Base-by-base conservation (phyloP, 768 basidiomycete genomes). In the Ramaria sp. region DNA sequence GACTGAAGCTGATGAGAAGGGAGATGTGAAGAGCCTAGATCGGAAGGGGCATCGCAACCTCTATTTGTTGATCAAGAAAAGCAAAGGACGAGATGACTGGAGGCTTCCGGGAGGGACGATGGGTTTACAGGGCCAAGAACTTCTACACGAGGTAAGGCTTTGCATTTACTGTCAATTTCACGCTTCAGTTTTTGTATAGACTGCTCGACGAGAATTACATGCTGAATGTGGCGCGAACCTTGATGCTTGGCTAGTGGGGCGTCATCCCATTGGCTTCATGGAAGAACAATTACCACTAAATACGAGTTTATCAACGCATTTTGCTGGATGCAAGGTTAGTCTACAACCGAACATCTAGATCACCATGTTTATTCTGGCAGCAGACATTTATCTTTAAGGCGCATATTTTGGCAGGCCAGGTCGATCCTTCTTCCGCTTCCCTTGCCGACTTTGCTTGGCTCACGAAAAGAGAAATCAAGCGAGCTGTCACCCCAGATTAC, bases 301-400 rank as follows among this genome's bases (percentile, higher is more conserved):
- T 7, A 38, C 49, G 54, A 13, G 4, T 22, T 38, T 39, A 34
- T 20, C 31, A 38, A 19, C 17, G 2, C 46, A 48, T 19, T 48
- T 30, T 42, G 31, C 30, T 33, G 55, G 55, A 13, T 30, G 31
- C 27, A 57, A 57, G 55, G 55, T 57, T 6, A 49, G 12, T 39
- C n/a, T 37, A 27, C 5, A 17, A 37, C 2, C 42, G n/a, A 19
- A 33, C 7, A 12, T 9, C 27, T 33, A 30, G 24, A 30, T 6
- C 48, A 6, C 46, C 47, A 34, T 24, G 15, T 20, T 13, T 47
- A 51, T 34, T 47, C 3, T 10, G 10, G 24, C 24, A 41, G 0
- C 64, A 96, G 93, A 77, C 88, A 19, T 99, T 98, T 73, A 90
- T 96, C 75, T 88, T 88, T 75, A 96, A 96, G 68, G 90, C 82